Percentiles rank a stretch among this genome's conserved stretches.
phyloP scores from a whole-genome alignment of 768 basidiomycete genomes.

The Hebeloma cylindrosporum region DNA sequence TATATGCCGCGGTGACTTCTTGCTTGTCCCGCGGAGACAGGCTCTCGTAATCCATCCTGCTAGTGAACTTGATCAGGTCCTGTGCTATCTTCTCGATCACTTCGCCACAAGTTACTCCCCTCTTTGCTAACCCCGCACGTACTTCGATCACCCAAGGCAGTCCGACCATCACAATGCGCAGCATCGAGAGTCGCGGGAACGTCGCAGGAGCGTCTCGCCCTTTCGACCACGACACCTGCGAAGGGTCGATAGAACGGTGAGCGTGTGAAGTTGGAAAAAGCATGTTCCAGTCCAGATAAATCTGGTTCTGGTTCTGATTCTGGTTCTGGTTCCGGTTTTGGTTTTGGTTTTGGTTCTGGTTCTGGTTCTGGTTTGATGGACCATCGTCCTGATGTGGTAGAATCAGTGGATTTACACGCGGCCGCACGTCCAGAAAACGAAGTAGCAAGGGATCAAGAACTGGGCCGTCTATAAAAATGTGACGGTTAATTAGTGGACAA shows the following conservation, averaged over 20 bases:
- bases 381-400: constrained; percentile 69
- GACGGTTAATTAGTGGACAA: constrained; percentile 8
- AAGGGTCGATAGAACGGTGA: constrained; percentile 61
- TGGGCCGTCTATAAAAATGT: constrained; percentile 54
- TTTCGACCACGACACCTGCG: constrained; percentile 61
- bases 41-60: constrained; percentile 51
- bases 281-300: constrained; percentile 74
- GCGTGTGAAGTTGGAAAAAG: constrained; percentile 61
- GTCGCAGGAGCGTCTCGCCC: constrained; percentile 70
- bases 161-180: constrained; percentile 54
- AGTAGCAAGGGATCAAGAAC: constrained; percentile 64
- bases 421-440: constrained; percentile 44
- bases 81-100: constrained; percentile 54
- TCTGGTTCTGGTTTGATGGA: constrained; percentile 61
- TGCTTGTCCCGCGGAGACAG: constrained; percentile 37
- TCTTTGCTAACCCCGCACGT: constrained; percentile 53
- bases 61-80: constrained; percentile 50
- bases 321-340: constrained; percentile 1
- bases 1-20: constrained; percentile 52
- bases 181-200: constrained; percentile 55
- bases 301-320: constrained; percentile 9
- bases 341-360: constrained; percentile 40
- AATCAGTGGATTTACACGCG: constrained; percentile 64
- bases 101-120: constrained; percentile 72
- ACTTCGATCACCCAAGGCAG: constrained; percentile 76